Evolutionary conservation across 352 stramenopile species (phyloP), one percentile per base, ranked within the genome.

Genomic region (Globisporangium canariense): DNA sequence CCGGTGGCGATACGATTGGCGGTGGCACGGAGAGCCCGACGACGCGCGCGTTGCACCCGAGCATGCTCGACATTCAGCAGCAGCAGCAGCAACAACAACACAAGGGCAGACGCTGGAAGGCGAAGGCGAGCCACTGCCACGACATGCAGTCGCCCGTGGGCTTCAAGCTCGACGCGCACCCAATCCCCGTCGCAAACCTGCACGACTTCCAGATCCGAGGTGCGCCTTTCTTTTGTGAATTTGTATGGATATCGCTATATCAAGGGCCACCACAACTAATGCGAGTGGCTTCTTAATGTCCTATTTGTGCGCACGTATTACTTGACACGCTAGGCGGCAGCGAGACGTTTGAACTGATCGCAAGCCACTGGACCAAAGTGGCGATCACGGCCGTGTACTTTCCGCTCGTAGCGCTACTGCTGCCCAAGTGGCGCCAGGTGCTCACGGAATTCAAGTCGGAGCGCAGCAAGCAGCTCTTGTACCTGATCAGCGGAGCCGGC

Each of bases 401-500:
- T 60, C 97, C 97, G 36, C 78, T 99, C 14, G 82, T 99, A 30
- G 91, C 94, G 18, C 81, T 96, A 63, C 71, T 99, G 38, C 61
- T 99, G 56, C 94, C 93, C 40, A 96, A 97, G 64, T 99, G 97
- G 97, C 75, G 68, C 32, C 75, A 89, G 40, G 83, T 92, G 64
- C 76, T 95, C 0, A 65, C 76, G 38, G 81, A 94, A 50, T 93
- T 92, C 67, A 79, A 94, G 71, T 93, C 83, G 18, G 68, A 87
- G 53, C 67, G 70, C 62, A 92, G 79, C 86, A 71, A 96, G 75
- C 80, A 97, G 86, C 80, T 99, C n/a, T 70, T 99, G 34, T 92
- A 99, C 59, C 73, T 99, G 25, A 97, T 99, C 41, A 98, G 86
- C 64, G 97, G 97, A 18, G 96, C 97, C 4, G 97, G 97, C 0